Percentiles rank a stretch among this genome's conserved stretches.
These are phyloP conservation scores for Schoenoplectus tabernaemontani DNA, from an alignment of 202 grass and related monocot species.

Conservation along the genomic window DNA sequence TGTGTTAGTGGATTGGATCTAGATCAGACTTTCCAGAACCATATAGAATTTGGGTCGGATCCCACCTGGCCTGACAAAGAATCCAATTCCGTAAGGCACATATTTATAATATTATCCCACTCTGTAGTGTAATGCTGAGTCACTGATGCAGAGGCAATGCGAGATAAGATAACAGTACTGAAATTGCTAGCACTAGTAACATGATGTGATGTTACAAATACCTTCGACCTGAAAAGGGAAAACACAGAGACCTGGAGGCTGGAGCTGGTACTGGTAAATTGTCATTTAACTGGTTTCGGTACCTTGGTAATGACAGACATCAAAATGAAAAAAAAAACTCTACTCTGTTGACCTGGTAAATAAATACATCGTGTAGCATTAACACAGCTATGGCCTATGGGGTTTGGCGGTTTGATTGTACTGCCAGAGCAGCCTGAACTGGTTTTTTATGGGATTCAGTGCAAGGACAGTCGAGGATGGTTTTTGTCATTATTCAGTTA, in stretches of 20 bases:
- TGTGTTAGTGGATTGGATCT: too few species aligned
- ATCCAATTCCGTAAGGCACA: not conserved
- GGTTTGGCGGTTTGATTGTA: not conserved
- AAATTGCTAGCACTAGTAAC: not conserved
- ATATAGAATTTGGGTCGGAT: not conserved
- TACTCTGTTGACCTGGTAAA: not conserved
- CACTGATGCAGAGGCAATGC: not conserved
- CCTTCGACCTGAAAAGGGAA: not conserved
- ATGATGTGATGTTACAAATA: slow-evolving; percentile 4
- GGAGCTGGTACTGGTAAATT: not conserved
- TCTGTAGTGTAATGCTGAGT: not conserved
- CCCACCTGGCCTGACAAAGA: not conserved
- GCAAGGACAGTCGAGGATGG: not conserved
- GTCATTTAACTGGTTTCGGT: not conserved
- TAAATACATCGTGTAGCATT: not conserved
- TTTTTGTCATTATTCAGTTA: not conserved
- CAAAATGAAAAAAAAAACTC: not conserved
- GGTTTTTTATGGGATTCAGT: not conserved
- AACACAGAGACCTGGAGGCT: not conserved
- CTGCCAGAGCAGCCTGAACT: slow-evolving; percentile 5
- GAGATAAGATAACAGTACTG: not conserved
- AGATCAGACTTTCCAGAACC: too few species aligned
- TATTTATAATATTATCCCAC: not conserved
- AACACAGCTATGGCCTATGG: not conserved
- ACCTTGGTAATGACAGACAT: not conserved